Percentiles rank a stretch among this genome's conserved stretches.
These are phyloP conservation scores for Bondarzewia mesenterica DNA, from an alignment of 1,284 basidiomycete genomes.

Conservation along the genomic window DNA sequence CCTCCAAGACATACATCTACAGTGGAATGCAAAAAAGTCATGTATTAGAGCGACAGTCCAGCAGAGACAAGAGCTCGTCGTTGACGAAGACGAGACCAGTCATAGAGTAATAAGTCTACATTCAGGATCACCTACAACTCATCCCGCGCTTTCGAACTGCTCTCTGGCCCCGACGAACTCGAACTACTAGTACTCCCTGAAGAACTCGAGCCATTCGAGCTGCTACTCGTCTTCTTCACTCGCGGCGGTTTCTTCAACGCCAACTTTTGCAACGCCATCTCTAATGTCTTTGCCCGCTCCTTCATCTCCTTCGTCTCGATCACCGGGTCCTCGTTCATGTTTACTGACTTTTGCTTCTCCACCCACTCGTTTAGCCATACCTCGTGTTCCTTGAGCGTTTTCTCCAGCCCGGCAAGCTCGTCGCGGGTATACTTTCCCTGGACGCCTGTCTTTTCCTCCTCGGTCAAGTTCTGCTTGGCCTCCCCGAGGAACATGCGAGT, in stretches of 20 bases:
- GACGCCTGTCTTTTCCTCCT: constrained; percentile 44
- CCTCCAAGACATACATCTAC: too few relatives aligned
- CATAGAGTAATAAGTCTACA: too few relatives aligned
- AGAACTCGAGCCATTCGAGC: constrained; percentile 6
- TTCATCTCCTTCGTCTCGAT: constrained; percentile 79
- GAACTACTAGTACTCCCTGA: background rate
- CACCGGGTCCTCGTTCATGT: constrained; percentile 73
- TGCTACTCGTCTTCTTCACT: constrained; percentile 31
- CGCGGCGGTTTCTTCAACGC: constrained; percentile 59
- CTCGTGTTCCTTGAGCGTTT: constrained; percentile 69
- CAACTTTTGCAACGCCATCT: constrained; percentile 63
- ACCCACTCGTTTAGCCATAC: constrained; percentile 74
- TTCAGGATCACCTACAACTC: too few relatives aligned
- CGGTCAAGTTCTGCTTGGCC: constrained; percentile 65
- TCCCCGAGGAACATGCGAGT: constrained; percentile 76
- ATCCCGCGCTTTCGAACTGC: constrained; percentile 13
- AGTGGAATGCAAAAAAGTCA: too few relatives aligned
- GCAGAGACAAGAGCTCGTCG: too few relatives aligned
- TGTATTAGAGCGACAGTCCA: too few relatives aligned
- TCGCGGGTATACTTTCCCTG: constrained; percentile 74
- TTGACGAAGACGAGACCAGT: too few relatives aligned
- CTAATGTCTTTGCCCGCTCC: constrained; percentile 70
- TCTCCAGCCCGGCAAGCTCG: constrained; percentile 75
- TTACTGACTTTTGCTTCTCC: constrained; percentile 69
- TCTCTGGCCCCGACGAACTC: background rate